Base-by-base conservation (phyloP, 148 eudicot genomes). In the Diospyros kaki region DNA sequence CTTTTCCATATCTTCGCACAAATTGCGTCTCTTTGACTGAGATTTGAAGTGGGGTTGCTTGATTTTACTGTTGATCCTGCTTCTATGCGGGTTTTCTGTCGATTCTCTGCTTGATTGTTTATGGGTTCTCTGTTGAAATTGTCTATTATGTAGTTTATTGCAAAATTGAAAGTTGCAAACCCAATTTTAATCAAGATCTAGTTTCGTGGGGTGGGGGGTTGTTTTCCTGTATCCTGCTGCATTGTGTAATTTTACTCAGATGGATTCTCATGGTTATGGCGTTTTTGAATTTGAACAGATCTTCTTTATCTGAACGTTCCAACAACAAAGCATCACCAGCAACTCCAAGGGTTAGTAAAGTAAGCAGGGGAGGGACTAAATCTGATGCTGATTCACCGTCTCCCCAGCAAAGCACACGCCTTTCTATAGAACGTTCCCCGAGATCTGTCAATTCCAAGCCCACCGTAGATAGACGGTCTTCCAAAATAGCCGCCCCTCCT, bases 351-450 rank as follows among this genome's bases (percentile, higher is more conserved):
- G 82, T 81, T 53, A 72, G 84, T 79, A 90, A 80, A 80, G 41
- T 82, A 44, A 78, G 84, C 82, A 83, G 86, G 77, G 86, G 85
- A 77, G 74, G 76, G 75, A 67, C 82, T 64, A 91, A 87, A 85
- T 83, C 97, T n/a, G 89, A 89, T 84, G 85, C 87, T 15, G 90
- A 88, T 83, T 82, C 95, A 12, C 82, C 86, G 64, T 85, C 97
- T 65, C 86, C 97, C 52, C 72, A 75, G 12, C 91, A 73, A 80
- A 90, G 74, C 68, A 61, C 91, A 1, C 86, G 95, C 55, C 67
- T 75, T 69, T 90, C 98, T 0, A 69, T 81, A 12, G 98, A 94
- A 72, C 81, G 90, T 5, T 90, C 98, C 1, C 91, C 90, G 1
- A 77, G 84, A 67, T 61, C 92, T 14, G 83, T 87, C 52, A 77